Evolutionary conservation across 2,329 filamentous ascomycete genomes (phyloP).

Genomic region (Trichophyton equinum): DNA sequence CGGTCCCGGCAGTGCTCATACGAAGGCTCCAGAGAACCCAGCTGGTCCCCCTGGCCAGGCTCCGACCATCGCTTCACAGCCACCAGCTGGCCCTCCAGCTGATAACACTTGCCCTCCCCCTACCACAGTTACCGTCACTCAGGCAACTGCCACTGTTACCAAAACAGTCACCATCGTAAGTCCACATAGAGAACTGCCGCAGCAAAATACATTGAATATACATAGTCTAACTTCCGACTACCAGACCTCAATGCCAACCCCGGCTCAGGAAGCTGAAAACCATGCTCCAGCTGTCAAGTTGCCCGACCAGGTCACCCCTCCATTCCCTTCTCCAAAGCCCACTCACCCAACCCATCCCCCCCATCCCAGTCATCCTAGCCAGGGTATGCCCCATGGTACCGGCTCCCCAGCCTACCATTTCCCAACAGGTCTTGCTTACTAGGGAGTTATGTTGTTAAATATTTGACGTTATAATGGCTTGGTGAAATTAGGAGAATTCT

Average conservation of each 20-base stretch:
- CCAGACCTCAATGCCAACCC: not conserved
- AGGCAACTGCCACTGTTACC: constrained; percentile 19
- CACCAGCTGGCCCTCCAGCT: not conserved
- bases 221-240: not conserved
- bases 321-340: not conserved
- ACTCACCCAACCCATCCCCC: not conserved
- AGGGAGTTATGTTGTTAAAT: not conserved
- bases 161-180: constrained; percentile 2
- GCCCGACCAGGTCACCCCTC: not conserved
- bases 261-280: not conserved
- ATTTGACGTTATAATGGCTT: not conserved
- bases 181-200: not conserved
- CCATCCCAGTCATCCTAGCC: not conserved
- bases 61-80: not conserved
- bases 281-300: not conserved
- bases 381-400: not conserved
- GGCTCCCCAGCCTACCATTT: not conserved
- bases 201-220: not conserved
- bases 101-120: not conserved
- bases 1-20: not conserved
- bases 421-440: not conserved
- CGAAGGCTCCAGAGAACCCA: not conserved
- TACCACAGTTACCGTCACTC: constrained; percentile 13
- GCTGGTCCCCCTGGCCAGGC: not conserved
- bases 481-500: not conserved